These are phyloP conservation scores for Vanrija humicola DNA, from an alignment of 1,284 basidiomycete species.

Conservation along the genomic window DNA sequence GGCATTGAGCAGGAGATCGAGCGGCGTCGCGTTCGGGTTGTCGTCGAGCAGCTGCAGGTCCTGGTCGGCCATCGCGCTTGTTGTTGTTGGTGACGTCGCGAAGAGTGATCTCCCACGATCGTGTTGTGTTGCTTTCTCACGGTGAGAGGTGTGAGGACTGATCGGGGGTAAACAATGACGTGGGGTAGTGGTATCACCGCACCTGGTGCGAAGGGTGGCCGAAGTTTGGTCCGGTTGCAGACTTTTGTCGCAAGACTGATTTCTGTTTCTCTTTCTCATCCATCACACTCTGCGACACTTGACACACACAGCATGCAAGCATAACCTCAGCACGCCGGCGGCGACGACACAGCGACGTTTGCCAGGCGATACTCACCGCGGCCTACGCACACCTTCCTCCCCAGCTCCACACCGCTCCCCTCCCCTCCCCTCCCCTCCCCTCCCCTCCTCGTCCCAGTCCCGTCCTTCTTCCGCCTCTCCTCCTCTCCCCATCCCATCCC, in stretches of 20 bases:
- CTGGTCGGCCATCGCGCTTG: slow-evolving; percentile 7
- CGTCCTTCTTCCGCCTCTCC: not conserved
- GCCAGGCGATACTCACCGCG: too few species aligned
- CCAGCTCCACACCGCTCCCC: not conserved
- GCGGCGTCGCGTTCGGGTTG: slow-evolving; percentile 20
- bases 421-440: not conserved
- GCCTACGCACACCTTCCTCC: not conserved
- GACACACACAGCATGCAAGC: slow-evolving; percentile 1
- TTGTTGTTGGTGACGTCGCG: slow-evolving; percentile 12
- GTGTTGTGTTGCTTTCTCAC: slow-evolving; percentile 13
- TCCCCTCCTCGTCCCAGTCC: not conserved
- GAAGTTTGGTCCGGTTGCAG: too few species aligned
- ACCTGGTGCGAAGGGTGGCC: not conserved
- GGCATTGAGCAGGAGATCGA: slow-evolving; percentile 44
- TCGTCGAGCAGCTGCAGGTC: slow-evolving; percentile 16
- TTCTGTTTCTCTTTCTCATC: not conserved
- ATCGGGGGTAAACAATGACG: not conserved
- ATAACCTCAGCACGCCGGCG: not conserved
- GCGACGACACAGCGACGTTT: too few species aligned
- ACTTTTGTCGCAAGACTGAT: not conserved
- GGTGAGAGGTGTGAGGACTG: slow-evolving; percentile 1
- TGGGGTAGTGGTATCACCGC: not conserved
- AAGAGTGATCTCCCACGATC: slow-evolving; percentile 14
- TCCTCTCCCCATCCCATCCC: not conserved
- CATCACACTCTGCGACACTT: not conserved